Conservation (phyloP, 352 stramenopile species). For the Phytophthora ohioensis region DNA sequence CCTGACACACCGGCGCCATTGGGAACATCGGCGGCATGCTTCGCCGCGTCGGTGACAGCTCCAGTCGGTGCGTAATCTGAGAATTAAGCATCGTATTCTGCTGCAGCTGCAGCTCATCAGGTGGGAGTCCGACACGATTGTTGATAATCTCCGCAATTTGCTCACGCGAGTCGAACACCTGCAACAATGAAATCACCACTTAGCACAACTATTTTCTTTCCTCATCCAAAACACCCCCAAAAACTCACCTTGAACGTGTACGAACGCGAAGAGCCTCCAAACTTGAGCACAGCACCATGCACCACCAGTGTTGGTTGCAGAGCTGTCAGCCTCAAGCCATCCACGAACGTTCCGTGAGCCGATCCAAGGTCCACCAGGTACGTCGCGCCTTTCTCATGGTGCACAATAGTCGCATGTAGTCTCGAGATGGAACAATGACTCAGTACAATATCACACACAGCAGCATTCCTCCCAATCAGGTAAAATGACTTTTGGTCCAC, state of each 20-base stretch:
- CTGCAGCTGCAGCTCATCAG: slow-evolving; percentile 70
- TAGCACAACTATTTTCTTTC: background rate
- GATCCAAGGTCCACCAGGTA: slow-evolving; percentile 85
- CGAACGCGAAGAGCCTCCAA: slow-evolving; percentile 78
- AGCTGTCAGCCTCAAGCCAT: slow-evolving; percentile 63
- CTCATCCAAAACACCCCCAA: background rate
- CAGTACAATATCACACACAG: slow-evolving; percentile 82
- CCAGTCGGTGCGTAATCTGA: slow-evolving; percentile 78
- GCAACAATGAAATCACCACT: slow-evolving; percentile 15
- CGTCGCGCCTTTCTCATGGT: slow-evolving; percentile 76
- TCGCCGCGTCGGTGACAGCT: slow-evolving; percentile 64
- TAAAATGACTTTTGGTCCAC: slow-evolving; percentile 84
- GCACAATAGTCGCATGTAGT: slow-evolving; percentile 76
- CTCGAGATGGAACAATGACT: slow-evolving; percentile 88
- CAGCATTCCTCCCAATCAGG: slow-evolving; percentile 78
- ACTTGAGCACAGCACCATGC: slow-evolving; percentile 73
- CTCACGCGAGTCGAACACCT: slow-evolving; percentile 77
- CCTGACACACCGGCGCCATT: slow-evolving; percentile 34
- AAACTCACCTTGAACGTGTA: slow-evolving; percentile 81
- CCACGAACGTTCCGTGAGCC: slow-evolving; percentile 81
- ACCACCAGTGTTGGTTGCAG: slow-evolving; percentile 77
- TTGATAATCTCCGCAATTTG: slow-evolving; percentile 74
- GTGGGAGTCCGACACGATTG: slow-evolving; percentile 58
- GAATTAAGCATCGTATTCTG: slow-evolving; percentile 87
- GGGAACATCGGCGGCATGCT: slow-evolving; percentile 64